Conservation (phyloP, 352 stramenopile genomes). For the Plasmopara viticola region DNA sequence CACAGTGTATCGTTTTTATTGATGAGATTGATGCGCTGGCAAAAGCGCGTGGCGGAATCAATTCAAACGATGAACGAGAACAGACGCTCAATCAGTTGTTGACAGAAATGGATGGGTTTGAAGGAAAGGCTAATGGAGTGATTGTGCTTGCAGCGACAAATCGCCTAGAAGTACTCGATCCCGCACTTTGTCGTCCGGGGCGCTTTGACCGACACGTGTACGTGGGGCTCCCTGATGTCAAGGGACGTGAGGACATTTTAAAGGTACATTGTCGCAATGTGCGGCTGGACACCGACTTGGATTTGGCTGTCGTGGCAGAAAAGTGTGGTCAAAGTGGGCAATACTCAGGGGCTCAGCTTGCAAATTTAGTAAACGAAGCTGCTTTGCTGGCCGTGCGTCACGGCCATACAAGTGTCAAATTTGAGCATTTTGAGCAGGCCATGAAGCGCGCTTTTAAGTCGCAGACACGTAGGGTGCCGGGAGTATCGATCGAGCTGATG, state of each 20-base stretch:
- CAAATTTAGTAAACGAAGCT: conserved; percentile 80
- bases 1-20: conserved; percentile 97
- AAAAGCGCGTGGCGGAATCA: conserved; percentile 78
- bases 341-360: conserved; percentile 65
- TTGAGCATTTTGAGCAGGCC: conserved; percentile 64
- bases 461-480: conserved; percentile 47
- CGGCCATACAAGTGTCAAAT: conserved; percentile 52
- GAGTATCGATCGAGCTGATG: conserved; percentile 45
- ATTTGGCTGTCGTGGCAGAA: conserved; percentile 43
- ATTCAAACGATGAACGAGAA: conserved; percentile 93
- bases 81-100: conserved; percentile 93
- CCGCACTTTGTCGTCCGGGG: conserved; percentile 92
- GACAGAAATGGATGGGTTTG: conserved; percentile 88
- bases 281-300: conserved; percentile 45
- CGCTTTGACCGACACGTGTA: conserved; percentile 96
- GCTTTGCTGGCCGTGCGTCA: conserved; percentile 71
- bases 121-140: conserved; percentile 87
- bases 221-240: conserved; percentile 90
- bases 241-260: conserved; percentile 81
- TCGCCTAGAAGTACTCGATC: conserved; percentile 92
- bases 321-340: conserved; percentile 54
- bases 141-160: conserved; percentile 98
- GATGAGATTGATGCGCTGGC: conserved; percentile 95
- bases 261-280: conserved; percentile 61
- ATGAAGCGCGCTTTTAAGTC: conserved; percentile 67